Conservation (phyloP, 2,329 filamentous ascomycete species). For the Colletotrichum graminicola region DNA sequence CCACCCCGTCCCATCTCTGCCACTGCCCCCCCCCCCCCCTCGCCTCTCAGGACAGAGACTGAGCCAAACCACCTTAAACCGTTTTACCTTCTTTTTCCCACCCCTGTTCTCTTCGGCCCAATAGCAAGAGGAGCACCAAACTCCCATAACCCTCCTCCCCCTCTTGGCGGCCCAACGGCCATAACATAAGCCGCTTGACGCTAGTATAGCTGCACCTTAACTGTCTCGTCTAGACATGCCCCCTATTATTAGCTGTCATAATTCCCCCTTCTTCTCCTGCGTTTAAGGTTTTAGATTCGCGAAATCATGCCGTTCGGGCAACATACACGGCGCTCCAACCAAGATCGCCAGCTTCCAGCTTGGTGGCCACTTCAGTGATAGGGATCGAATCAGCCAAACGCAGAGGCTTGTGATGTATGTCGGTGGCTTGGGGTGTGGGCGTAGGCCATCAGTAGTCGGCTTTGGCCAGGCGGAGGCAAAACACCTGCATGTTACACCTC, state of each 20-base stretch:
- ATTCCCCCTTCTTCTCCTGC: neutral
- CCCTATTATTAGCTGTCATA: constrained; percentile 31
- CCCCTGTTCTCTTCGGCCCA: neutral
- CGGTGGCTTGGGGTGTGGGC: neutral
- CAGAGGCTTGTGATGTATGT: neutral
- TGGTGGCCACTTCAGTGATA: constrained; percentile 22
- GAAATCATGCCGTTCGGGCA: constrained; percentile 33
- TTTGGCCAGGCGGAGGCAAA: neutral
- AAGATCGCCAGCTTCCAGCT: constrained; percentile 24
- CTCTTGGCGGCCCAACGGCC: neutral
- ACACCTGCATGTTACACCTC: neutral
- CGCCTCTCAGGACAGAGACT: neutral
- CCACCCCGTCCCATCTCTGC: constrained; percentile 27
- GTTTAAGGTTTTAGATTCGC: constrained; percentile 14
- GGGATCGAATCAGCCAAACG: neutral
- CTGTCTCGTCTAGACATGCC: constrained; percentile 40
- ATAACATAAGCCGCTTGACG: neutral
- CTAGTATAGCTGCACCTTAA: constrained; percentile 9
- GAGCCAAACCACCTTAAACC: constrained; percentile 20
- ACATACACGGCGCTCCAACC: constrained; percentile 20
- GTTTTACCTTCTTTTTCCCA: constrained; percentile 20
- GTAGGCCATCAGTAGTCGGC: neutral
- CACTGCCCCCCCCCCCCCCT: neutral
- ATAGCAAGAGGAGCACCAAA: neutral
- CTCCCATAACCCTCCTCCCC: constrained; percentile 8